Evolutionary conservation across 2,329 filamentous ascomycete genomes (phyloP), one percentile per base, ranked within the genome.

Genomic region (Neoascochyta sp.): DNA sequence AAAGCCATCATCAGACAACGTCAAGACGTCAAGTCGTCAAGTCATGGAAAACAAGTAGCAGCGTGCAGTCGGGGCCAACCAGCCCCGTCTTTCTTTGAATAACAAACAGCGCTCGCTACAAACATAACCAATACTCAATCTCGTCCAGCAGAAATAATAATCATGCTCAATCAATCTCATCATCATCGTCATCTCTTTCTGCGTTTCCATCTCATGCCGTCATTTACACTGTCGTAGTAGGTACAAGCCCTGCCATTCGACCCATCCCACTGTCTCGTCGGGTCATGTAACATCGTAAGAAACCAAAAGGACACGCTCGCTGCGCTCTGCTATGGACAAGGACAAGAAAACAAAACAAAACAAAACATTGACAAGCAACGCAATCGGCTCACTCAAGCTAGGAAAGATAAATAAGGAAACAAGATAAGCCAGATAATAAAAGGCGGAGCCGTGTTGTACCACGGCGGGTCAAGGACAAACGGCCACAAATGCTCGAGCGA

Each of bases 401-500:
- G 37, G 40, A 25, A 35, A 39, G 30, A 36, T 33, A 28, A 13
- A 34, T 30, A 38, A 28, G 24, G 33, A 37, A 41, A 31, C 19
- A 11, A 32, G 24, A 29, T 47, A 50, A 43, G 47, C 37, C 35
- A 18, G 18, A 32, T 19, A 32, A 34, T 23, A 41, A 34, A 30
- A 23, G 31, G 24, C 16, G n/a, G n/a, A 33, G 42, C 40, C 34
- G 41, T 48, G 29, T 35, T 32, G 16, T 28, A 32, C 31, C 31
- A 43, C 33, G 32, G 42, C 37, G 43, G 34, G 34, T 37, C 21
- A 43, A 33, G 43, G 34, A 37, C 49, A 47, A 44, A 39, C 52
- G 49, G 45, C 50, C 54, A 41, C 40, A 28, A 50, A 46, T 54
- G 55, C 50, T 49, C 43, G n/a, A 54, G 47, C 50, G 40, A 45